Percentiles rank a stretch among this genome's conserved stretches.
Conservation (phyloP, 306 rosid genomes). For the Lablab purpureus region DNA sequence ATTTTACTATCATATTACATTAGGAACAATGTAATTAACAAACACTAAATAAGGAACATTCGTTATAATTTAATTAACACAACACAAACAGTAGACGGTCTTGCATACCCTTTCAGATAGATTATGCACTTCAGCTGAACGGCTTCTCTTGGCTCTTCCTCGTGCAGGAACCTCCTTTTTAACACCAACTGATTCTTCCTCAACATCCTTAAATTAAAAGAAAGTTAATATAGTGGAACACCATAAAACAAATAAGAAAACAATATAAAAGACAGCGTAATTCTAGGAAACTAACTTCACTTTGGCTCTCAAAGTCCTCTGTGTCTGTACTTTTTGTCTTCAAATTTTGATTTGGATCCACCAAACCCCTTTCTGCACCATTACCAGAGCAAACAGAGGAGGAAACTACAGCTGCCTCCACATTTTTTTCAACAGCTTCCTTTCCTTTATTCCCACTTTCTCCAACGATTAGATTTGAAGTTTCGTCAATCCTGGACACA, state of each 20-base stretch:
- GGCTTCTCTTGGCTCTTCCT: conserved; percentile 71
- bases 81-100: conserved; percentile 8
- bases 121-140: conserved; percentile 92
- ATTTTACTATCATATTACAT: conserved; percentile 39
- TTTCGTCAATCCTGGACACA: conserved; percentile 51
- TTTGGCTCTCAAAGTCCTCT: conserved; percentile 78
- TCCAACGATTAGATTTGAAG: conserved; percentile 49
- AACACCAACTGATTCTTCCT: conserved; percentile 69
- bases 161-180: conserved; percentile 57
- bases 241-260: conserved; percentile 15
- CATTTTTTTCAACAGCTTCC: conserved; percentile 53
- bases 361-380: conserved; percentile 64
- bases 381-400: conserved; percentile 85
- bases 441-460: conserved; percentile 53
- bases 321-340: conserved; percentile 67
- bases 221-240: not conserved
- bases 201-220: conserved; percentile 64
- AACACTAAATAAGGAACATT: conserved; percentile 5
- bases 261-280: conserved; percentile 12
- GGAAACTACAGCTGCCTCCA: conserved; percentile 64
- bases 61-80: not conserved
- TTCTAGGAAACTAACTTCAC: conserved; percentile 63
- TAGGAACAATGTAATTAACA: conserved; percentile 31
- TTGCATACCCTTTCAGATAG: conserved; percentile 89
- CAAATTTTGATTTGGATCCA: conserved; percentile 46